phyloP scores from a whole-genome alignment of 768 basidiomycete genomes.

The Hirschioporus abietinus region DNA sequence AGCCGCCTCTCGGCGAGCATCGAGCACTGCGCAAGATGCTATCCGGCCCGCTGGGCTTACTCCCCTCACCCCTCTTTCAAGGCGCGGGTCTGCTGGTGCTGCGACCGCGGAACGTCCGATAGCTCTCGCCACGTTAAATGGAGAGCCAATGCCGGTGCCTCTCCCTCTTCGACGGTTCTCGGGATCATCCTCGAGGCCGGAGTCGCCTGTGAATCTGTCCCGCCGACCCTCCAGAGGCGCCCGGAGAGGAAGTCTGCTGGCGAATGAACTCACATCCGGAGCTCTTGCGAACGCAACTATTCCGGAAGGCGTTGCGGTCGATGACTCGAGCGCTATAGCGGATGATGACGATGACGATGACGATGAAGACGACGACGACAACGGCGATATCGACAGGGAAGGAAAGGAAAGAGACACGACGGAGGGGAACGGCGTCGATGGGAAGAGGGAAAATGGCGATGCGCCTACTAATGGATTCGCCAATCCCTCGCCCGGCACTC shows the following conservation, averaged over 20 bases:
- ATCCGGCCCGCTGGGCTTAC: not conserved
- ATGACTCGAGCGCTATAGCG: not conserved
- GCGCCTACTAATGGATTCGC: not conserved
- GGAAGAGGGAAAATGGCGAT: not conserved
- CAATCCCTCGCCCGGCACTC: not conserved
- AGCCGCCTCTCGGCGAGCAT: constrained; percentile 40
- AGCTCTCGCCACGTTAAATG: constrained; percentile 15
- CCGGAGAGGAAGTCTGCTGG: not conserved
- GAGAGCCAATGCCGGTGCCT: constrained; percentile 8
- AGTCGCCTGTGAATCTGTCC: not conserved
- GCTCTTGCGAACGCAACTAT: not conserved
- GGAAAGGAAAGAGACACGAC: not conserved
- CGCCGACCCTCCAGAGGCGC: not conserved
- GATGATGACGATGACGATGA: constrained; percentile 19
- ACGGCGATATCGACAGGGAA: not conserved
- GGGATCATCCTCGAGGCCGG: not conserved
- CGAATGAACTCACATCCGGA: not conserved
- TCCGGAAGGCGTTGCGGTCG: not conserved
- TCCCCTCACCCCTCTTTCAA: constrained; percentile 9
- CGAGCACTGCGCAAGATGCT: constrained; percentile 20
- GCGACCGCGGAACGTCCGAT: constrained; percentile 9
- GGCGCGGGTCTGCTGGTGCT: constrained; percentile 11
- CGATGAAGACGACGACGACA: constrained; percentile 15
- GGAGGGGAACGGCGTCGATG: not conserved
- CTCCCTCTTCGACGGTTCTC: not conserved